phyloP scores from a whole-genome alignment of 1,139 yeast species.

The Zygosaccharomyces sapae region DNA sequence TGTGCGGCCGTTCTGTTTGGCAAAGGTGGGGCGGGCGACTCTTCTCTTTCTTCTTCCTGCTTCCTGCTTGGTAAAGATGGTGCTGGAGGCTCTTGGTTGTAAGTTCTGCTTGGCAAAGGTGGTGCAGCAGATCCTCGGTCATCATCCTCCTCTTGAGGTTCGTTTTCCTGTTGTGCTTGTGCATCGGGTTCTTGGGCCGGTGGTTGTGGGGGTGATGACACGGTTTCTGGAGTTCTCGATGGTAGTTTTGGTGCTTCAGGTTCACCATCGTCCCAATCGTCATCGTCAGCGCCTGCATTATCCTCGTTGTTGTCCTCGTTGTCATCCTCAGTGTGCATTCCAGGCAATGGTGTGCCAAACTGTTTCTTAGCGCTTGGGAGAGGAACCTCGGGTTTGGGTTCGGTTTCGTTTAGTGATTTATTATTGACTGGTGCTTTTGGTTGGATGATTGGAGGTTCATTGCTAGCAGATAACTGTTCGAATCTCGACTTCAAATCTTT shows the following conservation, averaged over 20 bases:
- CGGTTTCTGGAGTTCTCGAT: neutral
- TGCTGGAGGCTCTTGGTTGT: slow-evolving; percentile 16
- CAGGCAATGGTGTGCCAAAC: slow-evolving; percentile 35
- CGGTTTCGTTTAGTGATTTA: slow-evolving; percentile 8
- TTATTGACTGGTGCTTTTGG: slow-evolving; percentile 30
- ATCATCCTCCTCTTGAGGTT: slow-evolving; percentile 27
- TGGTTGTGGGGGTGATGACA: neutral
- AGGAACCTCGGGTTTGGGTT: slow-evolving; percentile 36
- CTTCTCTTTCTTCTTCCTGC: no score
- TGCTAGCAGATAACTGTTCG: slow-evolving; percentile 31
- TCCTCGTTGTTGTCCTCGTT: slow-evolving; percentile 30
- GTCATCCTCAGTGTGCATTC: slow-evolving; percentile 29
- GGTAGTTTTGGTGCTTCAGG: slow-evolving; percentile 20
- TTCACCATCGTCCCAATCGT: slow-evolving; percentile 35
- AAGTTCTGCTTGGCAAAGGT: slow-evolving; percentile 14
- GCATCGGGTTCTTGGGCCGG: neutral
- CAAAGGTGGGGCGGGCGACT: no score
- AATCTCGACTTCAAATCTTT: slow-evolving; percentile 37
- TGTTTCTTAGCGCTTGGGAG: slow-evolving; percentile 31
- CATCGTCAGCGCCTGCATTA: slow-evolving; percentile 33
- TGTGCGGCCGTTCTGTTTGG: neutral
- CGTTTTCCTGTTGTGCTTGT: slow-evolving; percentile 1
- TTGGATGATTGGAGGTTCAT: slow-evolving; percentile 27
- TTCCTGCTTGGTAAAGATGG: slow-evolving; percentile 15
- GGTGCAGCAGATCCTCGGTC: slow-evolving; percentile 17